Conservation (phyloP, 345 rosid species). For the Sonneratia caseolaris region DNA sequence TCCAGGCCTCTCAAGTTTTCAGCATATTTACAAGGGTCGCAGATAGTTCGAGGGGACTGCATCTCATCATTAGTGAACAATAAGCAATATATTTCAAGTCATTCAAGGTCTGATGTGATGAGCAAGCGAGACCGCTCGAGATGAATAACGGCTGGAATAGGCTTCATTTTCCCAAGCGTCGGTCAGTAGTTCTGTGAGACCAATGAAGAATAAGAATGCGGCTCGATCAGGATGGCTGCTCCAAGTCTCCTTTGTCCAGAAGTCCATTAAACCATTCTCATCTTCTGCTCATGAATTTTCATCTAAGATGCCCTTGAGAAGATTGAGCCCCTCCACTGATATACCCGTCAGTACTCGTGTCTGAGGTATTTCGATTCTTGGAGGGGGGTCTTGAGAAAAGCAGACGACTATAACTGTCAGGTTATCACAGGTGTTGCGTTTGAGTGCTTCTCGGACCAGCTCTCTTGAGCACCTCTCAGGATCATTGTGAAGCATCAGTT, state of each 20-base stretch:
- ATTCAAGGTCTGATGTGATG: background rate
- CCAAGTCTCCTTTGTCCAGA: background rate
- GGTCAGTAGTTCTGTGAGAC: background rate
- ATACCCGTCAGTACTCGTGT: constrained; percentile 66
- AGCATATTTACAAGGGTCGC: background rate
- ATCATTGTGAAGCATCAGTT: constrained; percentile 85
- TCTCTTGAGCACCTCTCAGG: constrained; percentile 90
- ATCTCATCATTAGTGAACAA: background rate
- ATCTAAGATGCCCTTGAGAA: constrained; percentile 70
- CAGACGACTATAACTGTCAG: constrained; percentile 72
- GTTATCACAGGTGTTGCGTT: constrained; percentile 70
- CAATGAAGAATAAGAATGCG: background rate
- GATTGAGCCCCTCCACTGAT: constrained; percentile 77
- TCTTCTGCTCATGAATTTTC: constrained; percentile 31
- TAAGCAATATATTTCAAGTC: background rate
- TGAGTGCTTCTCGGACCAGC: constrained; percentile 81
- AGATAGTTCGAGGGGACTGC: background rate
- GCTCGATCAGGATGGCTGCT: background rate
- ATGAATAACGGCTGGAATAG: background rate
- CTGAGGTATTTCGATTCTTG: constrained; percentile 60
- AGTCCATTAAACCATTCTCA: background rate
- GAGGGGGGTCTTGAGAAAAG: constrained; percentile 79
- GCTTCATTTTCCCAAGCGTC: background rate
- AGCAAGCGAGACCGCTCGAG: background rate
- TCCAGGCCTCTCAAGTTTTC: background rate